phyloP scores from a whole-genome alignment of 108 stramenopile species.

The Skeletonema costatum region DNA sequence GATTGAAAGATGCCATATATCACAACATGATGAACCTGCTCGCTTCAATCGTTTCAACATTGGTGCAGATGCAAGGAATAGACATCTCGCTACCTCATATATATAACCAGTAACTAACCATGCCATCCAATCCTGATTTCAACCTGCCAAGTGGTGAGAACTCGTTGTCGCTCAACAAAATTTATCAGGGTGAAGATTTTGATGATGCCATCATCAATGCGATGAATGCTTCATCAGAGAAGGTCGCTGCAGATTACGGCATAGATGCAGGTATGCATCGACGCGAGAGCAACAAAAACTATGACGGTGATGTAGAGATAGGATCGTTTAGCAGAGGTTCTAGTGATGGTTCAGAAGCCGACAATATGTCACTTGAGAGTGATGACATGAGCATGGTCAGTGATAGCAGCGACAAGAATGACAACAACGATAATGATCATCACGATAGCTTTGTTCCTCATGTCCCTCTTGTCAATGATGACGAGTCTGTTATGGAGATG shows the following conservation, averaged over 20 bases:
- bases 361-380: slow-evolving; percentile 17
- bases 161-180: not conserved
- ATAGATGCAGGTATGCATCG: not conserved
- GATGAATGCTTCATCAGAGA: not conserved
- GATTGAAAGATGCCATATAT: too few relatives aligned
- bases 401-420: slow-evolving; percentile 1
- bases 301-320: not conserved
- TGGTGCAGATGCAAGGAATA: not conserved
- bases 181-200: slow-evolving; percentile 24
- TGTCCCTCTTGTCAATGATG: slow-evolving; percentile 44
- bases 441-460: slow-evolving; percentile 2
- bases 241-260: not conserved
- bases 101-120: not conserved
- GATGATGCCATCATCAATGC: slow-evolving; percentile 33
- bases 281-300: not conserved
- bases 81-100: too few relatives aligned
- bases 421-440: not conserved
- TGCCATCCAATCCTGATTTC: not conserved
- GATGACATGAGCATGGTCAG: slow-evolving; percentile 5
- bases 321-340: not conserved
- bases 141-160: not conserved
- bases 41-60: not conserved
- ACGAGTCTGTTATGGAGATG: slow-evolving; percentile 44
- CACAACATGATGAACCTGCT: too few relatives aligned
- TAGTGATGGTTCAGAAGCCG: not conserved